Conservation (phyloP, 1,284 basidiomycete species). For the Malassezia arunalokei region DNA sequence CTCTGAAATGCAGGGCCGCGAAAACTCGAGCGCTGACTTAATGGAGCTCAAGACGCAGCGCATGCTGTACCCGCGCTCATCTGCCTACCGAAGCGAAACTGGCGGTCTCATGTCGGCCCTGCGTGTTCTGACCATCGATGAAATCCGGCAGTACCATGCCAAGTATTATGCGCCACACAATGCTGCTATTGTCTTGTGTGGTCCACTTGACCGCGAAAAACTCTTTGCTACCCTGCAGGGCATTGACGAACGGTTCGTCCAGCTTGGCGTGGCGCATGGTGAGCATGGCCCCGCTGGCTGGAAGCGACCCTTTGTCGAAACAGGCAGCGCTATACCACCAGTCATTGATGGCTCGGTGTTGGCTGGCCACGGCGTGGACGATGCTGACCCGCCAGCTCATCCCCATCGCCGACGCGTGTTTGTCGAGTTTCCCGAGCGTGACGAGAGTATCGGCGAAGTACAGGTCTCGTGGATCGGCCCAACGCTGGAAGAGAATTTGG, state of each 20-base stretch:
- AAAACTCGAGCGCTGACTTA: constrained; percentile 79
- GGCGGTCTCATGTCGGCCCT: constrained; percentile 89
- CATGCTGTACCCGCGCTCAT: constrained; percentile 65
- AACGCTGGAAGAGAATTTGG: constrained; percentile 60
- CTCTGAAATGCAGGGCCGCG: constrained; percentile 77
- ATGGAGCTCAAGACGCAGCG: constrained; percentile 60
- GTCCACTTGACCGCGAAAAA: constrained; percentile 56
- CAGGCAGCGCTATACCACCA: constrained; percentile 58
- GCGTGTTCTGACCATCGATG: constrained; percentile 77
- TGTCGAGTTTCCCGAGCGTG: constrained; percentile 93
- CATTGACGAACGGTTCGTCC: constrained; percentile 33
- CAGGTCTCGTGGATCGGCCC: constrained; percentile 70
- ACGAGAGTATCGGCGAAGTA: constrained; percentile 84
- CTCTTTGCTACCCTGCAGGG: constrained; percentile 55
- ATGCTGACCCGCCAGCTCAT: constrained; percentile 25
- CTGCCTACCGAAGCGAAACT: constrained; percentile 88
- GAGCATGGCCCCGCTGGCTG: constrained; percentile 65
- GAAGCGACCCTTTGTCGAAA: constrained; percentile 90
- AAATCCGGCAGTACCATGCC: constrained; percentile 69
- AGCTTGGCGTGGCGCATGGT: constrained; percentile 49
- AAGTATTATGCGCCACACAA: constrained; percentile 93
- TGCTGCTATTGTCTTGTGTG: constrained; percentile 67
- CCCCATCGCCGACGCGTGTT: constrained; percentile 50
- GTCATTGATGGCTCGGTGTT: constrained; percentile 44
- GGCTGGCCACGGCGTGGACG: constrained; percentile 26